Base-by-base conservation (phyloP, 169 alveolate genomes). In the Plasmodium gaboni region DNA sequence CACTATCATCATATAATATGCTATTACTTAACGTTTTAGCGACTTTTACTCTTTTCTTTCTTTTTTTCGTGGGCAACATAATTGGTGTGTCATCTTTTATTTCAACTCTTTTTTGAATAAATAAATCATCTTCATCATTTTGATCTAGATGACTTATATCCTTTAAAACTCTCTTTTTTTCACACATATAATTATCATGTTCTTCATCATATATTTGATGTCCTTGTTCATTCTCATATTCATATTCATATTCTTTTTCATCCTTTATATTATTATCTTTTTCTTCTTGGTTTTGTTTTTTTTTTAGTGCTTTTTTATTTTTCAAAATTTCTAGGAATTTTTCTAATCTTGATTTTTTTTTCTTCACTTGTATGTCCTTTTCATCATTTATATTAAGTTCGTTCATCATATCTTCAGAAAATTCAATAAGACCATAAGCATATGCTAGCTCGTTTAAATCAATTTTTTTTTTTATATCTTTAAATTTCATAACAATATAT, bases 401-500 rank as follows among this genome's bases (percentile, higher is more conserved):
- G 19, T 65, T 76, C 50, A 78, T 48, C 89, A 78, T 78, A 19
- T 24, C 28, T 4, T 1, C 1, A 15, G 89, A 78, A 44, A 78
- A 78, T 50, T 78, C 89, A 60, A 78, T 78, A 26, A 78, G 55
- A 2, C 89, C 89, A 65, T 78, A 78, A 2, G 89, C 9, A 46
- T 78, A 78, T 2, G 89, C 89, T 55, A 78, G 15, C 69, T 78
- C 44, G 48, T 78, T 78, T 65, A 78, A 60, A 44, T 78, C 67
- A 1, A 78, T 55, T 42, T 78, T 59, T 38, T 38, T 38, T 42
- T 55, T 78, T 24, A 78, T 78, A 42, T 42, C 89, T 48, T 59
- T 78, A 65, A 78, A 78, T 65, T 78, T 78, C 89, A 78, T 78
- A 57, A 78, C 70, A 78, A 78, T 78, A 51, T 78, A 78, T n/a